Evolutionary conservation across 805 yeast genomes (phyloP), one percentile per base, ranked within the genome.

Genomic region (Wickerhamia fluorescens): DNA sequence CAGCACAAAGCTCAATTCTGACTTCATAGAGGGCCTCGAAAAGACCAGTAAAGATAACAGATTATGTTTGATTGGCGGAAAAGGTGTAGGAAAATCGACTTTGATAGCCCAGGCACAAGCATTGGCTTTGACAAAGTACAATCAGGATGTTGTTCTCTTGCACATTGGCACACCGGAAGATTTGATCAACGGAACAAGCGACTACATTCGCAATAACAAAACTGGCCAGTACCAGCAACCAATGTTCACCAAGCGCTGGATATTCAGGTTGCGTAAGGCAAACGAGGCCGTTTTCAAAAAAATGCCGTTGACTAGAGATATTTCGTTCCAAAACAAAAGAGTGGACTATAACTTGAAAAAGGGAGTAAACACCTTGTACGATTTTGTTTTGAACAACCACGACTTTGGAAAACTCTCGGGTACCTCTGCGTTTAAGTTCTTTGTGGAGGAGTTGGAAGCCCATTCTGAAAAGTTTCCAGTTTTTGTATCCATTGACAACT

Each of bases 41-140:
- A 26, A 60, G 0, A 45, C 68, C 0, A 50, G 69, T 1, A 43
- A 41, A 9, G 39, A 54, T 8, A 79, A 75, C 45, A 66, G 79
- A 42, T 42, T 69, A 17, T 59, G 77, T 17, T 36, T 85, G n/a
- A 50, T 71, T 13, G 95, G 95, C 24, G 77, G 70, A 31, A 56
- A 71, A 24, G 95, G 95, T 27, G 66, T 72, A 7, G 96, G 96
- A 6, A 88, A 87, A 59, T 72, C 89, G 3, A 73, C 85, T 0
- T 45, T 78, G 21, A 44, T 87, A 26, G 53, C 88, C 0, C 95
- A 87, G 52, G 63, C 78, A 2, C 79, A 79, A 24, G 73, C 80
- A 0, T 53, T 82, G 26, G 68, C 75, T 3, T 36, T 46, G 16
- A 44, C 54, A 7, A 38, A 63, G 19, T 48, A 55, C 18, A 36